Base-by-base conservation (phyloP, 192 early-diverging fungal genomes). In the Backusella parvicylindrica region DNA sequence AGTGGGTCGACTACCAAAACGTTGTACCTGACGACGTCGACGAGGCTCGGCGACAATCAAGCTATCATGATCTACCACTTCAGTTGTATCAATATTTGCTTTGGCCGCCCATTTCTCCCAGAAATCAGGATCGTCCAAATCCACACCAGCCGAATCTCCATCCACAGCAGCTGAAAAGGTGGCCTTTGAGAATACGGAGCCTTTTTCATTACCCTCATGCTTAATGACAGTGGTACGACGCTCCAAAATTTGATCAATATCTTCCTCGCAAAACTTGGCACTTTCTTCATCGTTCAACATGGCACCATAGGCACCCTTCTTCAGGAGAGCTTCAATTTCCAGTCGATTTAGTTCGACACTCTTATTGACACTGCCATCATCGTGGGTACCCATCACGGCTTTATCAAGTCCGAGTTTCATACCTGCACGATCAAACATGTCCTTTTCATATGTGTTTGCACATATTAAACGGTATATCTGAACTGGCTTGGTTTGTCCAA, bases 251-350 rank as follows among this genome's bases (percentile, higher is more conserved):
- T 90, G 91, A 65, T 96, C 94, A 83, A 96, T 96, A 66, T 95
- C 93, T 86, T 95, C 94, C 70, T 92, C 93, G 63, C 91, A 94
- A 72, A 96, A 96, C 72, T 89, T 77, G 63, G 85, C 81, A 74
- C 87, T 84, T 47, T 88, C 90, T 53, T 93, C 91, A 74, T 96
- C 94, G 75, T 96, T 93, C 81, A 96, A 76, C 66, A 96, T 87
- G 12, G 94, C 94, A 47, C 92, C 94, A 79, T 95, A 95, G 8
- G 94, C 94, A 68, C 94, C 94, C 83, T 95, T 95, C 80, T 95
- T 95, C 71, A 95, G 71, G 26, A 95, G 83, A 56, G 94, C 90
- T 78, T 95, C 94, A 53, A 95, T 91, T 78, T 94, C 94, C 63
- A 91, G 89, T 73, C 92, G 91, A 68, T 84, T 87, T 32, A 94